Base-by-base conservation (phyloP, 495 filamentous ascomycete genomes). In the Aspergillus egyptiacus region DNA sequence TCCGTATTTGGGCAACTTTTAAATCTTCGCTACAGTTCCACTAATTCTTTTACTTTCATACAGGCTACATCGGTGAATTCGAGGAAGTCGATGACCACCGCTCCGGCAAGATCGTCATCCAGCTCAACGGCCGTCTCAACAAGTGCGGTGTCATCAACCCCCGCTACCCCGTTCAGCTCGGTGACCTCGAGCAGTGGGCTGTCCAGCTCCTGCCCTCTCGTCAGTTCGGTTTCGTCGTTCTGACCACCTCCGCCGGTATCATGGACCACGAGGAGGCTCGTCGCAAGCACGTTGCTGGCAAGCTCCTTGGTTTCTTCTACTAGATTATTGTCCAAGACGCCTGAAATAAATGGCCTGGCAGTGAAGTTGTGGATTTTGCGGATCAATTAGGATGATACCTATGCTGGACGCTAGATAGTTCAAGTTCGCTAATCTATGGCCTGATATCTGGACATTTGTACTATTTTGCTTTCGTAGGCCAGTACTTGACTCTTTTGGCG, bases 211-310 rank as follows among this genome's bases (percentile, higher is more conserved):
- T 97, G 34, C 93, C 93, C 51, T 89, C 93, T 50, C 93, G 93
- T 95, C 93, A 98, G 75, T 97, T 98, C 81, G 93, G 93, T 62
- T 96, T 85, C 79, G 89, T 98, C 67, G 89, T 98, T 74, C 84
- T 97, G 65, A 98, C 93, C 67, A 98, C 93, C 73, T 95, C 89
- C 46, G 88, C 93, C 49, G 94, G 93, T 68, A 97, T 98, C 70
- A 97, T 98, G 91, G 93, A 98, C 78, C 93, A 98, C 74, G 93
- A 97, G 79, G 93, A 98, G 82, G 93, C 93, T 51, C 81, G 93
- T 67, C 80, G 93, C 72, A 96, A 96, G 80, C 93, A 97, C 77
- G 88, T 91, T 66, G 81, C 89, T 60, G 91, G 91, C 72, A 95
- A 95, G 81, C 87, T 96, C 72, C 81, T 94, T 58, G 89, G 89